phyloP scores from a whole-genome alignment of 139 green algal genomes.

The Coccomyxa sp. region DNA sequence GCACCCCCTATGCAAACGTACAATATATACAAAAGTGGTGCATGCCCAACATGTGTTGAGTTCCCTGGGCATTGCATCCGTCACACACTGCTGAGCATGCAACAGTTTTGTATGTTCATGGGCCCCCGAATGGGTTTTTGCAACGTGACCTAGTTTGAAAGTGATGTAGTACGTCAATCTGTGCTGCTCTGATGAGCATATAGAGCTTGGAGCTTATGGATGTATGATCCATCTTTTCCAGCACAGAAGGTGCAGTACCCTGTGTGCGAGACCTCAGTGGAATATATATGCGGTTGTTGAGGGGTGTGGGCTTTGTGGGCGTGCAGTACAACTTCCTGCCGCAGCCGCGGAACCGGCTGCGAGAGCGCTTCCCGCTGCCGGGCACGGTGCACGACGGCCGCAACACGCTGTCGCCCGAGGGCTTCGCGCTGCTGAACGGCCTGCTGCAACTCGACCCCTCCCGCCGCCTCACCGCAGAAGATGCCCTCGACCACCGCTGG shows the following conservation, averaged over 20 bases:
- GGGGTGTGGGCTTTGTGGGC: neutral
- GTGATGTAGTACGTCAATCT: too few species aligned
- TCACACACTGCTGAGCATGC: neutral
- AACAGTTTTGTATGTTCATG: neutral
- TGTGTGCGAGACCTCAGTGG: too few species aligned
- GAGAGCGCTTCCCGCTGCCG: constrained; percentile 40
- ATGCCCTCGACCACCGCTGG: constrained; percentile 53
- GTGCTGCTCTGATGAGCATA: too few species aligned
- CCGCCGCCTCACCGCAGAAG: constrained; percentile 35
- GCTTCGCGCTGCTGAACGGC: constrained; percentile 53
- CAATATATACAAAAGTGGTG: neutral
- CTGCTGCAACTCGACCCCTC: constrained; percentile 54
- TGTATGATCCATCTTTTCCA: too few species aligned
- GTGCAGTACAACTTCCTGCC: constrained; percentile 25
- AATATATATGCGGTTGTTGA: too few species aligned
- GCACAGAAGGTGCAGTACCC: too few species aligned
- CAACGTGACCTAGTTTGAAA: too few species aligned
- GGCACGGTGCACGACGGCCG: constrained; percentile 23
- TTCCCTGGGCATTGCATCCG: neutral
- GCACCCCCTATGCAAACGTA: neutral
- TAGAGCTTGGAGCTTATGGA: too few species aligned
- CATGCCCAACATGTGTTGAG: neutral
- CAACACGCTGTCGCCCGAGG: constrained; percentile 37
- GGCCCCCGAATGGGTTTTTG: too few species aligned
- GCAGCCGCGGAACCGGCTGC: constrained; percentile 31